A percentile compares a stretch with the other conserved stretches of the same genome.
These are phyloP conservation scores for Groenewaldozyma tartarivorans DNA, from an alignment of 805 yeast genomes.

Conservation along the genomic window DNA sequence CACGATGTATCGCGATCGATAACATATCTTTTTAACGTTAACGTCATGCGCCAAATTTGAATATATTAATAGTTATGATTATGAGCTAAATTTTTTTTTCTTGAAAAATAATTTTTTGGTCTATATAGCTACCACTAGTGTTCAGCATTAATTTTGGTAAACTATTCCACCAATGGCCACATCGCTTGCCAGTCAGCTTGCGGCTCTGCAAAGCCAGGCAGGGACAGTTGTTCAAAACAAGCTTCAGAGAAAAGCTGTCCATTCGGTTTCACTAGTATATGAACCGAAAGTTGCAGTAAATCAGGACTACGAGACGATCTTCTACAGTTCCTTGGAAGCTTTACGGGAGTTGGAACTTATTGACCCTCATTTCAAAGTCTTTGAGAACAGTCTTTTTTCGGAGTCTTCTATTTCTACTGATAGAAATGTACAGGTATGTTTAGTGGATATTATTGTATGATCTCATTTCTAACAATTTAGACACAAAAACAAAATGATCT, in stretches of 20 bases:
- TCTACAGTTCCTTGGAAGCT: constrained; percentile 63
- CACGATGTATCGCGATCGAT: too few species aligned
- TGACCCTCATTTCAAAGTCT: constrained; percentile 67
- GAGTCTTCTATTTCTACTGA: constrained; percentile 74
- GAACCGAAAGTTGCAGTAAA: constrained; percentile 85
- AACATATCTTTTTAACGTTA: too few species aligned
- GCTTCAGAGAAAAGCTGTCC: constrained; percentile 76
- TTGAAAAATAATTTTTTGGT: too few species aligned
- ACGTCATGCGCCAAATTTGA: too few species aligned
- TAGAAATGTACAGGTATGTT: constrained; percentile 56
- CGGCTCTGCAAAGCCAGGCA: constrained; percentile 42
- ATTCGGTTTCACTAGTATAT: constrained; percentile 78
- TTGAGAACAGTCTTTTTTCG: constrained; percentile 66
- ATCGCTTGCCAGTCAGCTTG: constrained; percentile 75
- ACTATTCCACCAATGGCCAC: constrained; percentile 32
- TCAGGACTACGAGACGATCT: constrained; percentile 83
- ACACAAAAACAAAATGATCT: constrained; percentile 66
- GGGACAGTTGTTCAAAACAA: constrained; percentile 70
- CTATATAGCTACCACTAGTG: too few species aligned
- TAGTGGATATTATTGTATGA: not conserved
- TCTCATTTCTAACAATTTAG: constrained; percentile 9
- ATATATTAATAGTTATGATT: too few species aligned
- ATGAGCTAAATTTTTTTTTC: too few species aligned
- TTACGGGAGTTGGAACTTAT: constrained; percentile 59
- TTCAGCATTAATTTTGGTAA: too few species aligned